Evolutionary conservation across 805 yeast genomes (phyloP).

Genomic region (Pichia insulana): DNA sequence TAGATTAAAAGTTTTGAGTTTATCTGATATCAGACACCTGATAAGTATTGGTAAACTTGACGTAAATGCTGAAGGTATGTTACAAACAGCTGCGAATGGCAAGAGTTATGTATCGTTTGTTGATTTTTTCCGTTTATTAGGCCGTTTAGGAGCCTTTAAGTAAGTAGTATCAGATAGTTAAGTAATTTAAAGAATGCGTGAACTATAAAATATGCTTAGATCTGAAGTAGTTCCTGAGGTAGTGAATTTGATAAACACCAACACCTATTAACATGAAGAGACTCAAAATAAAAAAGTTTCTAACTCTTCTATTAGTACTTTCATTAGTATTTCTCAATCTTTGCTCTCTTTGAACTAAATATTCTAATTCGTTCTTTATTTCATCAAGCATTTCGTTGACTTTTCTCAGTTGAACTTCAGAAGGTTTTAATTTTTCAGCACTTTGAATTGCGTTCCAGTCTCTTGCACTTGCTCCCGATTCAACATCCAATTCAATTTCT

Average conservation of each 20-base stretch:
- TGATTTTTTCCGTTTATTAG: conserved; percentile 42
- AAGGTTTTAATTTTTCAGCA: conserved; percentile 84
- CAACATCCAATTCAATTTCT: conserved; percentile 82
- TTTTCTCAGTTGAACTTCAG: conserved; percentile 82
- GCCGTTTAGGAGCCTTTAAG: conserved; percentile 5
- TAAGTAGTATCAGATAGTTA: neutral
- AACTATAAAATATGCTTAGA: conserved; percentile 67
- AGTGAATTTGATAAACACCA: conserved; percentile 89
- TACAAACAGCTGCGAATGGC: conserved; percentile 34
- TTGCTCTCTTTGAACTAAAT: conserved; percentile 81
- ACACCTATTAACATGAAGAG: conserved; percentile 62
- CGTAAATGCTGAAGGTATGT: conserved; percentile 31
- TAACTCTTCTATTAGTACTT: conserved; percentile 87
- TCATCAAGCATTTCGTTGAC: conserved; percentile 82
- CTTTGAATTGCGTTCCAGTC: conserved; percentile 96
- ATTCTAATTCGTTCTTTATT: conserved; percentile 68
- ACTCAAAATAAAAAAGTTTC: conserved; percentile 70
- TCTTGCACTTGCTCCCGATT: conserved; percentile 93
- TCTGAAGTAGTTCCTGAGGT: conserved; percentile 87
- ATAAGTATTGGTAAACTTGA: conserved; percentile 26
- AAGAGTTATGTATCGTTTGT: conserved; percentile 30
- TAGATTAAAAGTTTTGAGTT: conserved; percentile 21
- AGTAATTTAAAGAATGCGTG: no score
- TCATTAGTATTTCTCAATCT: conserved; percentile 95
- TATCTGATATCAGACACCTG: conserved; percentile 30